phyloP scores from a whole-genome alignment of 495 filamentous ascomycete species.

The Penicillium paradoxum region DNA sequence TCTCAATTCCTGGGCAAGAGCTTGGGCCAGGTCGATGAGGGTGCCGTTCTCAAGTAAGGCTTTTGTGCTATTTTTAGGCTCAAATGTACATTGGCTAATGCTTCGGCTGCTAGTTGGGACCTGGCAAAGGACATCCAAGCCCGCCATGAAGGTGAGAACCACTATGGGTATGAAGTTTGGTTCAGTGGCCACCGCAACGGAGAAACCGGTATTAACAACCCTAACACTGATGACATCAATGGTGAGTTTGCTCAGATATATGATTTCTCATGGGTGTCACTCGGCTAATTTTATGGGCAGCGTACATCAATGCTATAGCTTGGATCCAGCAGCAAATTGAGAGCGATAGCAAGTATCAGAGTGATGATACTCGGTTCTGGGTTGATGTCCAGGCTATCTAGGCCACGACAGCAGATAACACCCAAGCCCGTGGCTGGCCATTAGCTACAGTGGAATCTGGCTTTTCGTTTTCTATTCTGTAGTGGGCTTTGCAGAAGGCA shows the following conservation, averaged over 20 bases:
- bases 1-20: slow-evolving; percentile 22
- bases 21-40: slow-evolving; percentile 15
- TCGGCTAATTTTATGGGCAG: slow-evolving; percentile 6
- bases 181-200: slow-evolving; percentile 28
- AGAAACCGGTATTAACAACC: slow-evolving; percentile 17
- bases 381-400: slow-evolving; percentile 24
- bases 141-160: slow-evolving; percentile 23
- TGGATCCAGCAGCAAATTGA: slow-evolving; percentile 31
- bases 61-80: not conserved
- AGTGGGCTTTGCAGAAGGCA: not conserved
- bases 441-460: not conserved
- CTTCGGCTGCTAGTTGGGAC: slow-evolving; percentile 8
- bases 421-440: not conserved
- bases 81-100: not conserved
- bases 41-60: slow-evolving; percentile 29
- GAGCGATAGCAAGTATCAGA: slow-evolving; percentile 17
- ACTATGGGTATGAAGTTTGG: slow-evolving; percentile 26
- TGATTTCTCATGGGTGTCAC: too few relatives aligned
- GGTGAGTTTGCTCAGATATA: slow-evolving; percentile 9
- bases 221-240: slow-evolving; percentile 20
- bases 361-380: slow-evolving; percentile 26
- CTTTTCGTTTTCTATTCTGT: not conserved
- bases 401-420: not conserved
- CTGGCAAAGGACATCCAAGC: slow-evolving; percentile 23
- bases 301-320: slow-evolving; percentile 19